Evolutionary conservation across 2,329 filamentous ascomycete genomes (phyloP).

Genomic region (Penicillium sp.): DNA sequence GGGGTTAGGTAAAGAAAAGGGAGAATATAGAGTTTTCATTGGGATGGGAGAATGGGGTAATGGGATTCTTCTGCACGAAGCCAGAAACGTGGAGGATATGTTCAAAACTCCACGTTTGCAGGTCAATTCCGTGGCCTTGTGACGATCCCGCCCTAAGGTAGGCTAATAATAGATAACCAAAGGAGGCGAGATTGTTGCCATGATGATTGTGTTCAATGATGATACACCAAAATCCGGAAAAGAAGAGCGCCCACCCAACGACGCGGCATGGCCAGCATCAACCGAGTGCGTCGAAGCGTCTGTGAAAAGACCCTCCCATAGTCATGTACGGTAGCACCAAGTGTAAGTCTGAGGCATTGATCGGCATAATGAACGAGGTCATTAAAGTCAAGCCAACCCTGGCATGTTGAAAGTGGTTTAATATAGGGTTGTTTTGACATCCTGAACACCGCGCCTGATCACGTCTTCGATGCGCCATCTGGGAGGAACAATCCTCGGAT

Average conservation of each 20-base stretch:
- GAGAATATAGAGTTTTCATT: constrained; percentile 7
- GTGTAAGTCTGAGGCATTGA: constrained; percentile 14
- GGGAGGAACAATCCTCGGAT: constrained; percentile 65
- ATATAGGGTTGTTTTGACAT: constrained; percentile 73
- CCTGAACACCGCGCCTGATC: constrained; percentile 72
- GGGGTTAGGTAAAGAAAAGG: constrained; percentile 1
- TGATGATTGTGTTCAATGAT: constrained; percentile 13
- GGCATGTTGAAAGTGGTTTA: constrained; percentile 44
- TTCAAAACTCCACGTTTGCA: not conserved
- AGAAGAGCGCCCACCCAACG: constrained; percentile 24
- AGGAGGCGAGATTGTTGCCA: constrained; percentile 8
- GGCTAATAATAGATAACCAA: constrained; percentile 11
- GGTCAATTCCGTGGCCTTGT: not conserved
- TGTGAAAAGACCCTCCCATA: constrained; percentile 17
- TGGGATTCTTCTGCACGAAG: constrained; percentile 13
- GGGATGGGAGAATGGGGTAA: not conserved
- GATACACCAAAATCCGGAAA: constrained; percentile 23
- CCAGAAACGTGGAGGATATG: not conserved
- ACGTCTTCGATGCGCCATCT: constrained; percentile 81
- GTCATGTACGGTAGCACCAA: constrained; percentile 18
- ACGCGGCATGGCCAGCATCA: constrained; percentile 43
- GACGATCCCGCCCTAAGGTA: not conserved
- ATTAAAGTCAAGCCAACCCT: constrained; percentile 6
- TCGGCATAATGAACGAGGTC: constrained; percentile 16
- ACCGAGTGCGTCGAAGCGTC: constrained; percentile 31